These are phyloP conservation scores for Gonium pectorale DNA, from an alignment of 139 green algal genomes.

Conservation along the genomic window DNA sequence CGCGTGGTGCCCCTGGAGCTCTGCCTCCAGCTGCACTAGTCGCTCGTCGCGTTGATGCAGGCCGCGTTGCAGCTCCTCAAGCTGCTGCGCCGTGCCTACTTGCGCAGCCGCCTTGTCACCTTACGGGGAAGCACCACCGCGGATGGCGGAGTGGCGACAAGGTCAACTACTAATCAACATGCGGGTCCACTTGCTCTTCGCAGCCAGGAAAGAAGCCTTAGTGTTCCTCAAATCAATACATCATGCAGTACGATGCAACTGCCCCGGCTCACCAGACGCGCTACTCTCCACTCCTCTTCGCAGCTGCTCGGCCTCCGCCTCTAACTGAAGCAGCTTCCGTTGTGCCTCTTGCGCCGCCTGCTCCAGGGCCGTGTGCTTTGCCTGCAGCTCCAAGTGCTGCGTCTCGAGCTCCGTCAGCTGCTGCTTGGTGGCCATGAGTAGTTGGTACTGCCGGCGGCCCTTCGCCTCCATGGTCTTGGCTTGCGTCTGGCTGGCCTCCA, in stretches of 20 bases:
- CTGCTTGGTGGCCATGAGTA: conserved; percentile 34
- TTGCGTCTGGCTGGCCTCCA: conserved; percentile 9
- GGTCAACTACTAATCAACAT: no score
- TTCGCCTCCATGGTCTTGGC: conserved; percentile 16
- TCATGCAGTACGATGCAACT: no score
- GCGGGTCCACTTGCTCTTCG: no score
- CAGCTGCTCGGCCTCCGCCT: conserved; percentile 39
- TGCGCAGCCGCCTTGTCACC: no score
- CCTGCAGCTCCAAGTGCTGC: not conserved
- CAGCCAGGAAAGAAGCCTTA: no score
- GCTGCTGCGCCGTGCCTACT: not conserved
- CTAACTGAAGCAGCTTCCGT: conserved; percentile 32
- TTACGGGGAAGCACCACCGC: no score
- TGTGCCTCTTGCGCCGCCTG: no score
- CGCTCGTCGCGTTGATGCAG: not conserved
- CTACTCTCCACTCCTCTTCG: no score
- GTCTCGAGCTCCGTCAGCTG: conserved; percentile 48
- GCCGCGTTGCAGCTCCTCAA: conserved; percentile 21
- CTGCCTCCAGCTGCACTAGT: not conserved
- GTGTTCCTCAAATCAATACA: no score
- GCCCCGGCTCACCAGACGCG: no score
- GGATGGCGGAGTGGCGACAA: no score
- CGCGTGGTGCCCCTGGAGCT: not conserved
- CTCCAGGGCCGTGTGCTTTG: not conserved
- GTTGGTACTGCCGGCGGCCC: conserved; percentile 29